A percentile compares a stretch with the other conserved stretches of the same genome.
Evolutionary conservation across 176 grass and related monocot genomes (phyloP).

Genomic region (Phyllostachys edulis): DNA sequence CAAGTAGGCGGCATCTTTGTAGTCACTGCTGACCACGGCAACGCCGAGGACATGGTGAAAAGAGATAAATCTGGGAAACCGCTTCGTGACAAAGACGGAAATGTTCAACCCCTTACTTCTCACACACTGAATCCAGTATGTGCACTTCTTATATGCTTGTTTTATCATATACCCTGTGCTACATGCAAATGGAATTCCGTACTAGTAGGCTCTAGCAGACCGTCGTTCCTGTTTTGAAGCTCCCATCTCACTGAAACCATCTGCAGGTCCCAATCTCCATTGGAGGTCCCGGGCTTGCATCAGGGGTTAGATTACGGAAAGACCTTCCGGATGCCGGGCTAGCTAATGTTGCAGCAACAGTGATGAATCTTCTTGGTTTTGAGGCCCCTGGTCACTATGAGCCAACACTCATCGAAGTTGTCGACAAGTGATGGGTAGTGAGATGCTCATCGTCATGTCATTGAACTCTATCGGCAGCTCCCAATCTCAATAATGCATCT

Average conservation of each 20-base stretch:
- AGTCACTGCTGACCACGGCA: constrained; percentile 86
- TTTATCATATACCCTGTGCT: neutral
- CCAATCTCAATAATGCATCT: neutral
- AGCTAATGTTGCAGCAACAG: constrained; percentile 77
- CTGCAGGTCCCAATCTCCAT: constrained; percentile 87
- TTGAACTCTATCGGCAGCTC: neutral
- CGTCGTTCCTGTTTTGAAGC: neutral
- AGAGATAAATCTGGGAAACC: constrained; percentile 79
- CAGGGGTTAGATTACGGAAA: constrained; percentile 52
- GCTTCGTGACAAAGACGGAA: constrained; percentile 47
- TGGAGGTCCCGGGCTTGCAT: constrained; percentile 66
- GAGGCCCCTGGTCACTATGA: constrained; percentile 70
- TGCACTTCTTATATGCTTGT: neutral
- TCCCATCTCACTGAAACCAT: neutral
- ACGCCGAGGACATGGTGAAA: constrained; percentile 97
- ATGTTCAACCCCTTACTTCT: constrained; percentile 83
- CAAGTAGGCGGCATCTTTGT: constrained; percentile 81
- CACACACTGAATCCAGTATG: constrained; percentile 88
- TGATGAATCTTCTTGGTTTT: constrained; percentile 87
- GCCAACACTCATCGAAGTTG: constrained; percentile 60
- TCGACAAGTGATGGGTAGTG: constrained; percentile 31
- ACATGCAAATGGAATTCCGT: neutral
- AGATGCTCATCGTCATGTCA: neutral
- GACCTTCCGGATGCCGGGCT: constrained; percentile 62
- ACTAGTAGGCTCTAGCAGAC: neutral